Base-by-base conservation (phyloP, 164 flowering plant species). In the Nelumbo lutea region DNA sequence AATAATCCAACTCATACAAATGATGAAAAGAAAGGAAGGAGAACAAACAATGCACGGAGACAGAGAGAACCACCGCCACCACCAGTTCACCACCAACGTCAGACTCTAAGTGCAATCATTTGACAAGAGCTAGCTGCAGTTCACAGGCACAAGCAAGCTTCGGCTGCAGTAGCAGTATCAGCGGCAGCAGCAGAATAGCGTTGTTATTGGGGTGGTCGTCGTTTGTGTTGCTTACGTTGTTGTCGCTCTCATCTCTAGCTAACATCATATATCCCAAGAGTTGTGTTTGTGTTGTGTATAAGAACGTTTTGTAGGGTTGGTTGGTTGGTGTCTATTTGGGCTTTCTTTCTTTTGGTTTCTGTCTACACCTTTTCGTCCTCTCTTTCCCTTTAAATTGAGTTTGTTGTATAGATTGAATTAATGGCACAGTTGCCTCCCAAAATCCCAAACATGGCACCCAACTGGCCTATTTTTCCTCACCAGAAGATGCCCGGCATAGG, bases 361-460 rank as follows among this genome's bases (percentile, higher is more conserved):
- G 27, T 27, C 27, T 27, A 27, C 27, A 50, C 48, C 47, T 71
- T 70, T 15, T 14, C 58, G 14, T 27, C 48, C 57, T 47, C 63
- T 70, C 57, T 64, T 27, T 64, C 42, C 43, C 13, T 56, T 10
- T 52, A 67, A 15, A 11, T 64, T 27, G 42, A 45, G n/a, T 67
- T 27, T 27, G 42, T 46, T 14, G 4, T 40, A 40, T 50, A 71
- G 13, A 67, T 45, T 45, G 39, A 11, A 5, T 27, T 61, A 67
- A 91, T 91, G 97, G 93, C 97, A 45, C 90, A 91, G 43, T 78
- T 91, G 68, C 97, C 97, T 59, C 97, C 97, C 2, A 91, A 89
- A 78, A 80, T 84, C 65, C 97, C 97, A 39, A 85, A 64, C 78
- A 79, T 88, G 84, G 3, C 81, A 3, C 75, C 82, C 13, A 80